These are phyloP conservation scores for Bisporella sp. DNA, from an alignment of 2,329 filamentous ascomycete genomes.

Conservation along the genomic window DNA sequence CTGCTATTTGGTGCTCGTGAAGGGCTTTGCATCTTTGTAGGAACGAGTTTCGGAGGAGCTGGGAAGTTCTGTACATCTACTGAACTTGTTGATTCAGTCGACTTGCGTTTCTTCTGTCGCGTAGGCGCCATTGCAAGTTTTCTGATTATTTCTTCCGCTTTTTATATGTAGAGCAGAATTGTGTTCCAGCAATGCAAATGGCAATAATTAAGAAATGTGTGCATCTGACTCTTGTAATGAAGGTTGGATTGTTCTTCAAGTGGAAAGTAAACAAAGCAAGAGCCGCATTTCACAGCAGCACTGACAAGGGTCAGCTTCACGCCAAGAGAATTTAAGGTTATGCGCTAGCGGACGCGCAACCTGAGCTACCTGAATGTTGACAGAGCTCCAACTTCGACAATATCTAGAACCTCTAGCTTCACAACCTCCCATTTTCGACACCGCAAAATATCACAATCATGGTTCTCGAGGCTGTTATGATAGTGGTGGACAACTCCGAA, in stretches of 20 bases:
- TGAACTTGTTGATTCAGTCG: constrained; percentile 27
- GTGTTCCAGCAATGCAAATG: too few species aligned
- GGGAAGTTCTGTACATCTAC: constrained; percentile 22
- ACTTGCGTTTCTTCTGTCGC: constrained; percentile 40
- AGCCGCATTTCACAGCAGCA: constrained; percentile 9
- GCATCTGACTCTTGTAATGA: too few species aligned
- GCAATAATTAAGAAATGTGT: too few species aligned
- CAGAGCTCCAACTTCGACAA: background rate
- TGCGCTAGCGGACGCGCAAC: constrained; percentile 7
- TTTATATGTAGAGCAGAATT: too few species aligned
- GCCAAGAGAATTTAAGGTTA: too few species aligned
- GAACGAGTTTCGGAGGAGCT: constrained; percentile 19
- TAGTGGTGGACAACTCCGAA: constrained; percentile 99
- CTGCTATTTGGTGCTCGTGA: constrained; percentile 32
- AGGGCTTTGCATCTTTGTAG: constrained; percentile 32
- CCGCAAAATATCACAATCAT: constrained; percentile 42
- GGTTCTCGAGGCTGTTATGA: constrained; percentile 98
- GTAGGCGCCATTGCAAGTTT: constrained; percentile 37
- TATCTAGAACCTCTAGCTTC: background rate
- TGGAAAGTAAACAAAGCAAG: constrained; percentile 24
- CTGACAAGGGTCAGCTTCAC: too few species aligned
- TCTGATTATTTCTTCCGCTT: too few species aligned
- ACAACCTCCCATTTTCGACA: background rate
- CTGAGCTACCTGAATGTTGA: constrained; percentile 6
- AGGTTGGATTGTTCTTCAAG: too few species aligned